phyloP scores from a whole-genome alignment of 1,284 basidiomycete species.

The Melanopsichium pennsylvanicum region DNA sequence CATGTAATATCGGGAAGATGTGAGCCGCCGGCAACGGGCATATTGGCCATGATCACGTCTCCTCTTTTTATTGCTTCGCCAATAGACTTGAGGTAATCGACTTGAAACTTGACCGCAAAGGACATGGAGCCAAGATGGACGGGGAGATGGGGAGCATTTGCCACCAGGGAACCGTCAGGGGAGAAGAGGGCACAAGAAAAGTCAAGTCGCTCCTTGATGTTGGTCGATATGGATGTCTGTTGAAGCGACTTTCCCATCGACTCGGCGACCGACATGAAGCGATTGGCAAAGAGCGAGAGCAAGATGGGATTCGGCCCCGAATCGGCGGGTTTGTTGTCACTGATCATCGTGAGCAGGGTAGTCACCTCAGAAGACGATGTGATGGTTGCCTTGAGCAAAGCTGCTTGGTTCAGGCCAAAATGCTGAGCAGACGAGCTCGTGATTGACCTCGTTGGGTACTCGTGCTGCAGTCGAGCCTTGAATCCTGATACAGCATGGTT shows the following conservation, averaged over 20 bases:
- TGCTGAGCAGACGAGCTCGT: no score
- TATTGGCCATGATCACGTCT: slow-evolving; percentile 90
- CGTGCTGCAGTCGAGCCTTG: no score
- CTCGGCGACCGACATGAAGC: slow-evolving; percentile 90
- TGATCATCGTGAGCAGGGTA: slow-evolving; percentile 11
- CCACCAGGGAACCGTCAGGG: slow-evolving; percentile 87
- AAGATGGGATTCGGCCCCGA: slow-evolving; percentile 79
- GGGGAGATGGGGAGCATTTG: slow-evolving; percentile 84
- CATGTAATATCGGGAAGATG: slow-evolving; percentile 79
- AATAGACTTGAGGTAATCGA: slow-evolving; percentile 72
- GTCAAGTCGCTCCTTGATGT: slow-evolving; percentile 88
- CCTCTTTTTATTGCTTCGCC: slow-evolving; percentile 73
- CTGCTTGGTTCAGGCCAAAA: no score
- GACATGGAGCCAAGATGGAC: slow-evolving; percentile 70
- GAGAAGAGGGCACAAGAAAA: slow-evolving; percentile 88
- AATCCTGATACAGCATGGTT: no score
- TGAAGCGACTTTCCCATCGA: slow-evolving; percentile 87
- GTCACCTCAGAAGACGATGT: no score
- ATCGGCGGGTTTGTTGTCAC: slow-evolving; percentile 10
- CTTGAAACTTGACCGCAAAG: slow-evolving; percentile 88
- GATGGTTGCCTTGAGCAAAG: neutral
- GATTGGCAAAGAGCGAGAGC: slow-evolving; percentile 86
- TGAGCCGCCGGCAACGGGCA: slow-evolving; percentile 81
- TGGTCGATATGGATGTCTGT: slow-evolving; percentile 87
- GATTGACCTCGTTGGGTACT: no score